Percentiles rank a stretch among this genome's conserved stretches.
Conservation (phyloP, 2,329 filamentous ascomycete genomes). For the Bimuria novae-zelandiae region DNA sequence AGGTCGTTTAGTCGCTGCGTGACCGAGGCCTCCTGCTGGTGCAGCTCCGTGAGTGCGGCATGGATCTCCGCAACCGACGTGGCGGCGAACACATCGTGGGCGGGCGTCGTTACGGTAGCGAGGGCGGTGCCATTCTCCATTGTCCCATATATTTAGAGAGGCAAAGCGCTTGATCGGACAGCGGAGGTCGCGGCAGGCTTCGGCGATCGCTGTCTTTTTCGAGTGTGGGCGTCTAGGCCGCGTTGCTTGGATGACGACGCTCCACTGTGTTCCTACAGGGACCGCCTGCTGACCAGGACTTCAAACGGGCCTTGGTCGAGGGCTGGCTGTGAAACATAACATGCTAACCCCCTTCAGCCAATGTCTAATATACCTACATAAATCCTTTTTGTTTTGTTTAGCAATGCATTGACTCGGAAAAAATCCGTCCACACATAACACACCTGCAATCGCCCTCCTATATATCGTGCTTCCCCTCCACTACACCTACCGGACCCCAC, state of each 20-base stretch:
- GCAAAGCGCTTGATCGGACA: too few relatives aligned
- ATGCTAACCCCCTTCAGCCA: background rate
- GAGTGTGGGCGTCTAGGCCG: background rate
- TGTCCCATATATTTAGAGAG: conserved; percentile 9
- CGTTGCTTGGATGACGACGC: conserved; percentile 21
- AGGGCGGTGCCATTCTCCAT: conserved; percentile 32
- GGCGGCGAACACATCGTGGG: conserved; percentile 62
- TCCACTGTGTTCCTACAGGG: conserved; percentile 13
- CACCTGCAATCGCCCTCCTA: too few relatives aligned
- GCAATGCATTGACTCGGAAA: background rate
- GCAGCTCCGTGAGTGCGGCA: conserved; percentile 73
- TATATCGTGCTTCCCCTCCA: too few relatives aligned
- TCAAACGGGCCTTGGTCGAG: conserved; percentile 7
- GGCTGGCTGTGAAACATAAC: conserved; percentile 6
- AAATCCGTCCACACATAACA: too few relatives aligned
- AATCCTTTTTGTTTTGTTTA: conserved; percentile 3
- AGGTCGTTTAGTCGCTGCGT: conserved; percentile 76
- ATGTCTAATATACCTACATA: conserved; percentile 1
- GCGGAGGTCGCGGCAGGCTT: background rate
- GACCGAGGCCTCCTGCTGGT: conserved; percentile 74
- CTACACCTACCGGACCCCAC: background rate
- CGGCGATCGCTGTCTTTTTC: background rate
- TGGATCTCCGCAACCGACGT: conserved; percentile 79
- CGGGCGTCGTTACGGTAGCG: too few relatives aligned
- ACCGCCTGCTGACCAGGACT: conserved; percentile 3